These are phyloP conservation scores for Eleusine coracana DNA, from an alignment of 176 grass and related monocot species.

Conservation along the genomic window DNA sequence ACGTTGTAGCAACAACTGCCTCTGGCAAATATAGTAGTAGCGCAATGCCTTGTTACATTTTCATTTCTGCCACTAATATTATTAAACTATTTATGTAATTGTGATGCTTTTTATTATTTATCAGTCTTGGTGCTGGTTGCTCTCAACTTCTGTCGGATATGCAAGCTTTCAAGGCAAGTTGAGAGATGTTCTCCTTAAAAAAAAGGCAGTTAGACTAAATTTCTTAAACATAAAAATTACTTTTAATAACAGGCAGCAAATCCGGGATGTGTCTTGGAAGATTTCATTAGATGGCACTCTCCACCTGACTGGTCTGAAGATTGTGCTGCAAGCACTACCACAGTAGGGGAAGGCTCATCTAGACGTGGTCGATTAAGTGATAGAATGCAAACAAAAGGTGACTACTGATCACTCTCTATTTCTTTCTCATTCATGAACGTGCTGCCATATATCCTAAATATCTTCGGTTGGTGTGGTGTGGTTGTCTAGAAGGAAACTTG, in stretches of 20 bases:
- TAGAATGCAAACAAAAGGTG: slow-evolving; percentile 97
- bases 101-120: slow-evolving; percentile 44
- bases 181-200: slow-evolving; percentile 26
- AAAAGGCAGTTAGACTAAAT: slow-evolving; percentile 13
- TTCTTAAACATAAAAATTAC: slow-evolving; percentile 30
- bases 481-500: slow-evolving; percentile 74
- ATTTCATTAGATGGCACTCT: slow-evolving; percentile 97
- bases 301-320: slow-evolving; percentile 94
- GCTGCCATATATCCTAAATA: not conserved
- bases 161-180: slow-evolving; percentile 99
- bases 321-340: slow-evolving; percentile 40
- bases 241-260: slow-evolving; percentile 76
- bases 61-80: slow-evolving; percentile 17
- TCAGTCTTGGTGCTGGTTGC: slow-evolving; percentile 95
- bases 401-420: not conserved
- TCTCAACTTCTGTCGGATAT: slow-evolving; percentile 99
- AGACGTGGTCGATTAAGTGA: slow-evolving; percentile 77
- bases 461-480: slow-evolving; percentile 37
- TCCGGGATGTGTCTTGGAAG: slow-evolving; percentile 95
- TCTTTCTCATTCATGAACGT: not conserved
- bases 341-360: slow-evolving; percentile 78
- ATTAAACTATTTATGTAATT: slow-evolving; percentile 21
- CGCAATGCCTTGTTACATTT: not conserved
- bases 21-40: slow-evolving; percentile 12
- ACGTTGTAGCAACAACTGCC: not conserved